Percentiles rank a stretch among this genome's conserved stretches.
phyloP scores from a whole-genome alignment of 176 grass and related monocot genomes.

The Oryza officinalis region DNA sequence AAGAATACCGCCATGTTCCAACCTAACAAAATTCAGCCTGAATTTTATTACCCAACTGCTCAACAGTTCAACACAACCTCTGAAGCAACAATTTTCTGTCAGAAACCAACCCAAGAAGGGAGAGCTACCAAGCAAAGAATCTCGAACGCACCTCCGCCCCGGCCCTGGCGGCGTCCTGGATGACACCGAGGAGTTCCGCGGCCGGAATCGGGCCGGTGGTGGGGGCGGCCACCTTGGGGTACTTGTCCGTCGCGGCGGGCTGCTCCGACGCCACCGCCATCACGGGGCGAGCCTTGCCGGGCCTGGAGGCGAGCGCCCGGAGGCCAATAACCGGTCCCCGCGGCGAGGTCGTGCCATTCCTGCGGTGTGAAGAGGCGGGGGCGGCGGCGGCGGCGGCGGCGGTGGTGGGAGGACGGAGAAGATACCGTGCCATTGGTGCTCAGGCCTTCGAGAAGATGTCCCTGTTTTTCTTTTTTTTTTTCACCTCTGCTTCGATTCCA shows the following conservation, averaged over 20 bases:
- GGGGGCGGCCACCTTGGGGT: conserved; percentile 70
- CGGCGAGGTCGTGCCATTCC: conserved; percentile 25
- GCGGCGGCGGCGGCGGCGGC: not conserved
- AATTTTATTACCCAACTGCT: not conserved
- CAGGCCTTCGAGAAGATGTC: conserved; percentile 3
- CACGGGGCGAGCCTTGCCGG: conserved; percentile 29
- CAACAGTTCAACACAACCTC: not conserved
- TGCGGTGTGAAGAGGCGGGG: not conserved
- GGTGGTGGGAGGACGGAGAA: conserved; percentile 46
- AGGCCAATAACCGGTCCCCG: not conserved
- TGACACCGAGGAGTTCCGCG: conserved; percentile 68
- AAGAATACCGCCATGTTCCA: not conserved
- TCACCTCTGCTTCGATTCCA: not conserved
- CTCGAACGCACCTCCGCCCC: conserved; percentile 64
- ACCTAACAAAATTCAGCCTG: not conserved
- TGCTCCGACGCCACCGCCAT: conserved; percentile 46
- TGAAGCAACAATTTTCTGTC: not conserved
- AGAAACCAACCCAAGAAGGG: not conserved
- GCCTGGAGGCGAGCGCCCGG: conserved; percentile 24
- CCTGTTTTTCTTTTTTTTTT: not conserved
- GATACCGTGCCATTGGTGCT: conserved; percentile 69
- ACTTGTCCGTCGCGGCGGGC: conserved; percentile 21
- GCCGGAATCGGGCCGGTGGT: conserved; percentile 86
- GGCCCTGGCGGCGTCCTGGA: conserved; percentile 70
- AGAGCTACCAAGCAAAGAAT: not conserved